Conservation (phyloP, 139 green algal species). For the Closterium sp. region DNA sequence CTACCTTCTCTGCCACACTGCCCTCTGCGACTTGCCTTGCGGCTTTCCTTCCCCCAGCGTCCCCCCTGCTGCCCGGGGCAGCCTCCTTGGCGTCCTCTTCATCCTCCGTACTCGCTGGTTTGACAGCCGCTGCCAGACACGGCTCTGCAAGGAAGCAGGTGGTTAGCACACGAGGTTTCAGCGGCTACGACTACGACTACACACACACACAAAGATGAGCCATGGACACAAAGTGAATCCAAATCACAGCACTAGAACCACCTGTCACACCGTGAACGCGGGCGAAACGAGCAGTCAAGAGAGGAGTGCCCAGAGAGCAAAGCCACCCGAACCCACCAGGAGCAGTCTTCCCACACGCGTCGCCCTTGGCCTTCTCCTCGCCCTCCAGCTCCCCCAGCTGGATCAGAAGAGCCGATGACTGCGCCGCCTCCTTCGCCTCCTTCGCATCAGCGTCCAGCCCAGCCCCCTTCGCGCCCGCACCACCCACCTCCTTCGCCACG, state of each 20-base stretch:
- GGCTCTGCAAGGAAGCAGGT: no score
- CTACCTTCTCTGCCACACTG: not conserved
- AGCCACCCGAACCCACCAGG: not conserved
- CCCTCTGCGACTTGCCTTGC: not conserved
- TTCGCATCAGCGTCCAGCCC: not conserved
- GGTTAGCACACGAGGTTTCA: no score
- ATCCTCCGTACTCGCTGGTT: not conserved
- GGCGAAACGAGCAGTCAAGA: no score
- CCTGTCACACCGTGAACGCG: no score
- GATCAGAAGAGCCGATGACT: not conserved
- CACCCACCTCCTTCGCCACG: not conserved
- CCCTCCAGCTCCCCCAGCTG: not conserved
- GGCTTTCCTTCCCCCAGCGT: not conserved
- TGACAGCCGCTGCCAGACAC: not conserved
- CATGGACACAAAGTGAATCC: no score
- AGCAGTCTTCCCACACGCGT: not conserved
- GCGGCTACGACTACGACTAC: no score
- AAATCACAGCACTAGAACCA: no score
- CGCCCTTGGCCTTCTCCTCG: not conserved
- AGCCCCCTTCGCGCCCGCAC: not conserved
- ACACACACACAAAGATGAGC: no score
- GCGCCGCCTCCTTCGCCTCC: not conserved
- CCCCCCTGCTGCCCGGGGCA: not conserved
- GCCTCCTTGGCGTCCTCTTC: not conserved
- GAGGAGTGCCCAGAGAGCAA: no score